Percentiles rank a stretch among this genome's conserved stretches.
Conservation (phyloP, 345 rosid genomes). For the Carallia pectinifolia region DNA sequence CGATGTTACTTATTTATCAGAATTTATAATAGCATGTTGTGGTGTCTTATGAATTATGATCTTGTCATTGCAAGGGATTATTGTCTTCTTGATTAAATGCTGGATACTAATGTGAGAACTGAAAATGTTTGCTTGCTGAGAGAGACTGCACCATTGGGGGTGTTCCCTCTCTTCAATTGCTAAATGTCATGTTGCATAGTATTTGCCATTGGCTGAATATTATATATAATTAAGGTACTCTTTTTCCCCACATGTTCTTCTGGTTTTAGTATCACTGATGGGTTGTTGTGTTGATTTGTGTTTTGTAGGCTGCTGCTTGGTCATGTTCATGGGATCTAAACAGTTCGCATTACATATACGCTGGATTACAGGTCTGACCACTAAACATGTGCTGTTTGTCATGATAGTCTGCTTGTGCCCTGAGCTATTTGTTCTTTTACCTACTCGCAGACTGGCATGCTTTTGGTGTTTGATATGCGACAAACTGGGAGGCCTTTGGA, state of each 20-base stretch:
- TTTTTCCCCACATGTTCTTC: background rate
- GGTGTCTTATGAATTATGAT: background rate
- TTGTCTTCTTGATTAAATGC: too few species aligned
- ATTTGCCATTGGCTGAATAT: too few species aligned
- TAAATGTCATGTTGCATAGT: too few species aligned
- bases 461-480: conserved; percentile 77
- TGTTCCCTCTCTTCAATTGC: too few species aligned
- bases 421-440: conserved; percentile 2
- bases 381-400: conserved; percentile 15
- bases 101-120: too few species aligned
- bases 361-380: conserved; percentile 75
- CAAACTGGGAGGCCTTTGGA: conserved; percentile 62
- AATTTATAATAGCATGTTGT: conserved; percentile 8
- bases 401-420: background rate
- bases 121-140: too few species aligned
- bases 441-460: conserved; percentile 60
- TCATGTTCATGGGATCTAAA: conserved; percentile 89
- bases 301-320: conserved; percentile 74
- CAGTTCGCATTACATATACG: conserved; percentile 59
- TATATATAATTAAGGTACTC: too few species aligned
- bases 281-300: background rate
- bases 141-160: too few species aligned
- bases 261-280: background rate
- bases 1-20: conserved; percentile 4
- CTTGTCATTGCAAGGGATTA: background rate